Evolutionary conservation across 257 asterid genomes (phyloP).

Genomic region (Verbena officinalis): DNA sequence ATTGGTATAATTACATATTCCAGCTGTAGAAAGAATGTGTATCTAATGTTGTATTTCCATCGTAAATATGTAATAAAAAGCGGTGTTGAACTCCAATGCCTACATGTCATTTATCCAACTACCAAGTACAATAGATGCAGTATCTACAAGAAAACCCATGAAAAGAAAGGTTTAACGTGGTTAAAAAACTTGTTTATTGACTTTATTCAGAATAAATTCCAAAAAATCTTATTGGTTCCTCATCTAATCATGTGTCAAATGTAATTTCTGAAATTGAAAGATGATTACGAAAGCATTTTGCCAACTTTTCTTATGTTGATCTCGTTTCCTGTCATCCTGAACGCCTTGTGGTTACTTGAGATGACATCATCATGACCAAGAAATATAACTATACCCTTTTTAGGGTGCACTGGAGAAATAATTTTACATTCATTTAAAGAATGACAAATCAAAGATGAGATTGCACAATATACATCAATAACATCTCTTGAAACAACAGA

Average conservation of each 20-base stretch:
- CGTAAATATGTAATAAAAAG: too few relatives aligned
- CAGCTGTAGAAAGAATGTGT: not conserved
- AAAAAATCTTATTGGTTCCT: not conserved
- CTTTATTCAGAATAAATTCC: not conserved
- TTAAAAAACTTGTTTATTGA: not conserved
- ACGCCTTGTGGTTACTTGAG: not conserved
- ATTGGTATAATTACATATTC: too few relatives aligned
- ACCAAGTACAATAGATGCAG: too few relatives aligned
- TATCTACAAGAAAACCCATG: not conserved
- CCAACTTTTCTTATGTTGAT: not conserved
- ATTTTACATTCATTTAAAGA: not conserved
- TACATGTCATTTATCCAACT: too few relatives aligned
- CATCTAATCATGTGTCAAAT: not conserved
- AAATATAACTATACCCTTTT: constrained; percentile 8
- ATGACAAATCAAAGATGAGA: not conserved
- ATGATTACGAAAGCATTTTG: not conserved
- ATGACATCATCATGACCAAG: not conserved
- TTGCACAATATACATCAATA: too few relatives aligned
- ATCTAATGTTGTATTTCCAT: not conserved
- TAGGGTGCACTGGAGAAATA: not conserved
- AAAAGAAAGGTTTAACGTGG: not conserved
- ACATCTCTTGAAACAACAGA: too few relatives aligned
- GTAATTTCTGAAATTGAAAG: not conserved
- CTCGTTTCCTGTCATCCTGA: not conserved
- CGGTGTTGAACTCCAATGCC: too few relatives aligned